Conservation (phyloP, 371 early-diverging fungal genomes). For the Mortierella sp. region DNA sequence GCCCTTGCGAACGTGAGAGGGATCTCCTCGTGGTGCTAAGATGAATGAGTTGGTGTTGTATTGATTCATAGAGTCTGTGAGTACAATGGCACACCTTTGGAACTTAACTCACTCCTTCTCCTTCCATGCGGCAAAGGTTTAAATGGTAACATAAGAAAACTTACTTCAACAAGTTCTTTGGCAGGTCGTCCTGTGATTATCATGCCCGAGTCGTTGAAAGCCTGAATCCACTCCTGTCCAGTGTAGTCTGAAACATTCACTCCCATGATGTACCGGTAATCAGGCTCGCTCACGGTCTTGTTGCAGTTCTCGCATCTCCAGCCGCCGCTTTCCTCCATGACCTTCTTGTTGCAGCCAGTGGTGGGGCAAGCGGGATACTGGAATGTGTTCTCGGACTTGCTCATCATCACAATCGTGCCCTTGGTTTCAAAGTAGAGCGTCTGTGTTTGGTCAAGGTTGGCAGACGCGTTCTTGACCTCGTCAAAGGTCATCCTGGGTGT, state of each 20-base stretch:
- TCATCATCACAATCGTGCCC: conserved; percentile 53
- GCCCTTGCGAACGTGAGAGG: conserved; percentile 59
- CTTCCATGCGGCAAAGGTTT: too few species aligned
- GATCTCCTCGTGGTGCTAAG: conserved; percentile 32
- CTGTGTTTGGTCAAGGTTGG: conserved; percentile 65
- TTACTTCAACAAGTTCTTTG: conserved; percentile 67
- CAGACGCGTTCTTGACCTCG: conserved; percentile 74
- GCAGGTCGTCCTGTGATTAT: conserved; percentile 81
- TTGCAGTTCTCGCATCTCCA: conserved; percentile 98
- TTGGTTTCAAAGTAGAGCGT: conserved; percentile 42
- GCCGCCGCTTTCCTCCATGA: conserved; percentile 68
- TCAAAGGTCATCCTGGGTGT: conserved; percentile 71
- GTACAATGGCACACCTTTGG: background rate
- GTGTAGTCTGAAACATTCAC: conserved; percentile 84
- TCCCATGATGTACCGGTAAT: conserved; percentile 86
- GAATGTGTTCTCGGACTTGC: conserved; percentile 44
- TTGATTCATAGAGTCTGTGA: background rate
- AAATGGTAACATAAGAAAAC: background rate
- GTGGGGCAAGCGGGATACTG: conserved; percentile 91
- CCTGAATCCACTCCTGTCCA: conserved; percentile 84
- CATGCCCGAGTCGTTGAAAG: conserved; percentile 89
- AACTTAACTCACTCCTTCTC: background rate
- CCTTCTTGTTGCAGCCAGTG: conserved; percentile 91
- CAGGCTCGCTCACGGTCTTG: conserved; percentile 71
- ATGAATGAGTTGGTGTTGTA: conserved; percentile 29